Evolutionary conservation across 768 basidiomycete species (phyloP), one percentile per base, ranked within the genome.

Genomic region (Mycena metata): DNA sequence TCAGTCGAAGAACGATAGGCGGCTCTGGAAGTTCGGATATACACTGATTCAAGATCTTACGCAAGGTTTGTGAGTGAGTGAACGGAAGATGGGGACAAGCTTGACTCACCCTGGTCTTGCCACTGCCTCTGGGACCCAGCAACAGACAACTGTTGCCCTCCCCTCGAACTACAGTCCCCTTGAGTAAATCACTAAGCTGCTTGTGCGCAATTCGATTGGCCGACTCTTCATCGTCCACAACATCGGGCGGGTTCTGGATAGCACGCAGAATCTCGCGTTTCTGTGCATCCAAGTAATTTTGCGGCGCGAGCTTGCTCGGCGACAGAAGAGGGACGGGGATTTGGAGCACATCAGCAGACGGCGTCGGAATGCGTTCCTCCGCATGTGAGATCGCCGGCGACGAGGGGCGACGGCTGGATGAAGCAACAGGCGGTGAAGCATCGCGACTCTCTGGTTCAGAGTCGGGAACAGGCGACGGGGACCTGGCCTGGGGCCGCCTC

Each of bases 131-230:
- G 2, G 95, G 91, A 21, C 96, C 96, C 49, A 96, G 83, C 4
- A 98, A 76, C 61, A 98, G 84, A 75, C 96, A 98, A 65, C 96
- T 97, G 69, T 98, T 98, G 4, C 96, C 96, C 82, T 98, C 96
- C 12, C 91, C 92, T 33, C 96, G 87, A 23, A 81, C 80, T 6
- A 93, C 84, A 1, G 94, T 95, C 13, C 96, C 96, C 23, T 79
- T 76, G 6, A 98, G 81, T 23, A 98, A 79, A 52, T 88, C 85
- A 1, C 79, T 74, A 15, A 98, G 77, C 63, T 93, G 89, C 39
- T 86, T 74, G 30, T 84, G 79, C 0, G 92, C 90, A 19, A 81
- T 74, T 2, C 71, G 76, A 73, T 93, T 91, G 6, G 88, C 83
- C 2, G 84, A 78, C 12, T 74, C 79, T 24, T 82, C 81, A 36